These are phyloP conservation scores for Magnusiomyces suaveolens DNA, from an alignment of 1,139 yeast genomes.

Conservation along the genomic window DNA sequence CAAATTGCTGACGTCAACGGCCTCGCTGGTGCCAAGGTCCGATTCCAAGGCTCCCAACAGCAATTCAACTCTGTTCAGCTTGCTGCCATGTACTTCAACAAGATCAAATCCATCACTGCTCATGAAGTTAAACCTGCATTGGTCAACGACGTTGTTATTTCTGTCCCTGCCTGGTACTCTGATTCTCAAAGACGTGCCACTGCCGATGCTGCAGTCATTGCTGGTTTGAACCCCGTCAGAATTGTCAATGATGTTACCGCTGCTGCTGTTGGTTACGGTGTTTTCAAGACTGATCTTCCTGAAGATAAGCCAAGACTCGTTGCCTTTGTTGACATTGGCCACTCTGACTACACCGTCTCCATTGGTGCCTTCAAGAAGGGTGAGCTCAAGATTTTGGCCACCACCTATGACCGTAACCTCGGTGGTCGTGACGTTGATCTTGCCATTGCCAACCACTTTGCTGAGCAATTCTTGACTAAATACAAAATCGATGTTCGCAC, in stretches of 20 bases:
- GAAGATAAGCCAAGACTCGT: conserved; percentile 85
- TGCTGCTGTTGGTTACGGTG: conserved; percentile 98
- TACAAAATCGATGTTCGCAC: conserved; percentile 86
- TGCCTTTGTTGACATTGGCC: conserved; percentile 94
- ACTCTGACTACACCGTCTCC: conserved; percentile 87
- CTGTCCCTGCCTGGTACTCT: conserved; percentile 96
- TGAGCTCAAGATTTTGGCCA: conserved; percentile 84
- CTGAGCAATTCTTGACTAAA: conserved; percentile 80
- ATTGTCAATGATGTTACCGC: conserved; percentile 95
- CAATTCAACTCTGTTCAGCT: conserved; percentile 83
- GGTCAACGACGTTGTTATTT: conserved; percentile 78
- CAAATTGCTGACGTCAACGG: conserved; percentile 65
- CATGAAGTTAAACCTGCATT: conserved; percentile 65
- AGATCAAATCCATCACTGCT: conserved; percentile 69
- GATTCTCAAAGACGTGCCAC: conserved; percentile 96
- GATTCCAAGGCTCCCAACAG: conserved; percentile 68
- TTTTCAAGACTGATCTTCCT: conserved; percentile 90
- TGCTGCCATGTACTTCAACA: conserved; percentile 89
- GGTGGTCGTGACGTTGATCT: conserved; percentile 97
- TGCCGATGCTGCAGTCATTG: conserved; percentile 89
- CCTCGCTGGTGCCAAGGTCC: conserved; percentile 74
- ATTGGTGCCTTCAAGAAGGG: conserved; percentile 92
- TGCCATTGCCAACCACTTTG: conserved; percentile 91
- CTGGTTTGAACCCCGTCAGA: conserved; percentile 96
- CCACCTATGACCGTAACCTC: conserved; percentile 89